phyloP scores from a whole-genome alignment of 2,329 filamentous ascomycete genomes.

The Phaeophleospora eucalypticola region DNA sequence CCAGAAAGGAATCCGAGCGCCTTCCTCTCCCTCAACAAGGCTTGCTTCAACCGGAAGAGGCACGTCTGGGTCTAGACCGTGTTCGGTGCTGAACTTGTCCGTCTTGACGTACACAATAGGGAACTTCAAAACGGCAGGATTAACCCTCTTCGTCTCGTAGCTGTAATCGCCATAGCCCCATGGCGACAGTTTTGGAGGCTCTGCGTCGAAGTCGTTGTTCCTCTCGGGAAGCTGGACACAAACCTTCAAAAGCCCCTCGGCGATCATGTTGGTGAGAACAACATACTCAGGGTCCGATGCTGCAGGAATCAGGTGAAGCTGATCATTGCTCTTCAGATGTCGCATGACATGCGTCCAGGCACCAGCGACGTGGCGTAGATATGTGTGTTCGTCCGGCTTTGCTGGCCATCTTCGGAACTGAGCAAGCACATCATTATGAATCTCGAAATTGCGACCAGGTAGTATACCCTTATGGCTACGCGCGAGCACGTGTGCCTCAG shows the following conservation, averaged over 20 bases:
- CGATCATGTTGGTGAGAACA: constrained; percentile 63
- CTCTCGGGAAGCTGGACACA: constrained; percentile 56
- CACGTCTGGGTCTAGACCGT: constrained; percentile 45
- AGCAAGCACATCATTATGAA: constrained; percentile 57
- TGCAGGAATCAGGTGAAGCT: constrained; percentile 49
- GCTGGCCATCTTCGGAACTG: constrained; percentile 54
- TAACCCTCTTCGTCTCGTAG: constrained; percentile 66
- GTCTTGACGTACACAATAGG: constrained; percentile 59
- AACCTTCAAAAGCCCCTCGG: constrained; percentile 54
- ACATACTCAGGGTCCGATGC: constrained; percentile 63
- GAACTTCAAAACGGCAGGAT: constrained; percentile 63
- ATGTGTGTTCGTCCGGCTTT: constrained; percentile 24
- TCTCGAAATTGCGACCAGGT: constrained; percentile 59
- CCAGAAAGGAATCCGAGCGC: constrained; percentile 62
- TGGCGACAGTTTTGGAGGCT: constrained; percentile 45
- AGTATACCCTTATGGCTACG: constrained; percentile 58
- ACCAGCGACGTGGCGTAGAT: constrained; percentile 26
- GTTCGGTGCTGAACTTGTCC: constrained; percentile 53
- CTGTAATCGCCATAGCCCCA: constrained; percentile 68
- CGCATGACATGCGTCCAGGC: constrained; percentile 22
- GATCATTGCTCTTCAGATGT: constrained; percentile 35
- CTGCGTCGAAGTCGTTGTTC: constrained; percentile 45
- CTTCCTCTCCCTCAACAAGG: constrained; percentile 15
- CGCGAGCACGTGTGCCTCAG: constrained; percentile 53
- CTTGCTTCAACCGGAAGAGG: constrained; percentile 23